Evolutionary conservation across 2,329 filamentous ascomycete species (phyloP).

Genomic region (Clonostachys byssicola): DNA sequence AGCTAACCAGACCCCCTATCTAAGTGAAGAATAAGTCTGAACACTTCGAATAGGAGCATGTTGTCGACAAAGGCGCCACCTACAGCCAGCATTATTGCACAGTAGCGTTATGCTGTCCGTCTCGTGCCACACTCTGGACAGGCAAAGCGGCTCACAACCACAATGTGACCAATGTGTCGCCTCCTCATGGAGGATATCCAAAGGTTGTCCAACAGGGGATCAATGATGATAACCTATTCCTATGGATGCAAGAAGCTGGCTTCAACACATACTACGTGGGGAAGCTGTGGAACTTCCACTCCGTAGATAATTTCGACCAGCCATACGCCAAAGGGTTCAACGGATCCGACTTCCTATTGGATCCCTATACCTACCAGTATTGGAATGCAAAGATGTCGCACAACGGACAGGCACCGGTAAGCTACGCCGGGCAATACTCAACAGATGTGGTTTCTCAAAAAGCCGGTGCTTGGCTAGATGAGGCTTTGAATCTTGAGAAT

Average conservation of each 20-base stretch:
- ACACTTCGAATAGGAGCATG: constrained; percentile 22
- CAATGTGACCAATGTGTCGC: constrained; percentile 5
- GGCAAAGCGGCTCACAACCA: constrained; percentile 5
- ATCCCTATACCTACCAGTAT: constrained; percentile 66
- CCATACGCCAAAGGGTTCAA: constrained; percentile 52
- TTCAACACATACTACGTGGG: constrained; percentile 50
- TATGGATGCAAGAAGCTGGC: constrained; percentile 45
- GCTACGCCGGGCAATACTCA: constrained; percentile 46
- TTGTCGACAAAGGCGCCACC: constrained; percentile 1
- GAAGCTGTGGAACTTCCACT: constrained; percentile 50
- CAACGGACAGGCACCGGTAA: constrained; percentile 49
- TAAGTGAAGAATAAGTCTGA: too few relatives aligned
- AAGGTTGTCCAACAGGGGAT: constrained; percentile 43
- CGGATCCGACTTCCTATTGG: constrained; percentile 51
- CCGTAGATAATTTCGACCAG: constrained; percentile 39
- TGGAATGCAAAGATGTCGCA: constrained; percentile 60
- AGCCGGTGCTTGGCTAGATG: constrained; percentile 45
- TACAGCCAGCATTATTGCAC: constrained; percentile 4
- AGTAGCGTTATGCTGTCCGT: constrained; percentile 4
- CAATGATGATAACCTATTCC: constrained; percentile 41
- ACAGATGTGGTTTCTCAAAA: constrained; percentile 47
- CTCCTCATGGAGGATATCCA: constrained; percentile 15
- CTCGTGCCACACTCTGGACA: constrained; percentile 1
- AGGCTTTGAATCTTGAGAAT: constrained; percentile 32
- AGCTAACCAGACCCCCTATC: too few relatives aligned